These are phyloP conservation scores for Phyllostachys edulis DNA, from an alignment of 176 grass and related monocot genomes.

Conservation along the genomic window DNA sequence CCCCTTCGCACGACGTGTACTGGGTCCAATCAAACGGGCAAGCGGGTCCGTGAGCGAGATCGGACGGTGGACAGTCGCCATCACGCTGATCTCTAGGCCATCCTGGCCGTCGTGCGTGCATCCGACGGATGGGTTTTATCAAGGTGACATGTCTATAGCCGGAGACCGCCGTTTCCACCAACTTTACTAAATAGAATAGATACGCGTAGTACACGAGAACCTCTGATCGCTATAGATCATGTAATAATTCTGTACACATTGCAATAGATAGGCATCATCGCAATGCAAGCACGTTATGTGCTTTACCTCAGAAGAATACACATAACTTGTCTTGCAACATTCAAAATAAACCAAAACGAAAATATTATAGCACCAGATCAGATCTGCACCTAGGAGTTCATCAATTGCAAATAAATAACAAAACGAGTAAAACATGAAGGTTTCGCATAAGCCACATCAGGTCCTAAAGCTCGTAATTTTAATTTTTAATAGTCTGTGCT, in stretches of 20 bases:
- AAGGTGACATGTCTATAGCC: no score
- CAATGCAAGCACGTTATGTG: not conserved
- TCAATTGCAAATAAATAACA: not conserved
- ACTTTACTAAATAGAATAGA: no score
- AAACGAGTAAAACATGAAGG: not conserved
- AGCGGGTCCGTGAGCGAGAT: no score
- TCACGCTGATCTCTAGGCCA: no score
- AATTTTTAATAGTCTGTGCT: not conserved
- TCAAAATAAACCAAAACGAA: not conserved
- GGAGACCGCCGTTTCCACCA: no score
- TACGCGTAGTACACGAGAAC: no score
- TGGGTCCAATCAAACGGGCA: no score
- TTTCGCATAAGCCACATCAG: constrained; percentile 27
- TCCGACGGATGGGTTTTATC: no score
- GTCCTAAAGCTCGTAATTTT: constrained; percentile 46
- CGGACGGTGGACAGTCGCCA: no score
- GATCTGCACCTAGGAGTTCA: constrained; percentile 1
- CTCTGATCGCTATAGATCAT: not conserved
- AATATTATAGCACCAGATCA: not conserved
- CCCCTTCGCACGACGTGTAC: no score
- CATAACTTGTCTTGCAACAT: not conserved
- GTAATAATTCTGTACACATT: not conserved
- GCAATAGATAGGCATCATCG: not conserved
- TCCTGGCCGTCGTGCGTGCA: no score
- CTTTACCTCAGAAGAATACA: not conserved